Percentiles rank a stretch among this genome's conserved stretches.
phyloP scores from a whole-genome alignment of 106 monocot genomes.

The Xerophyta viscosa region DNA sequence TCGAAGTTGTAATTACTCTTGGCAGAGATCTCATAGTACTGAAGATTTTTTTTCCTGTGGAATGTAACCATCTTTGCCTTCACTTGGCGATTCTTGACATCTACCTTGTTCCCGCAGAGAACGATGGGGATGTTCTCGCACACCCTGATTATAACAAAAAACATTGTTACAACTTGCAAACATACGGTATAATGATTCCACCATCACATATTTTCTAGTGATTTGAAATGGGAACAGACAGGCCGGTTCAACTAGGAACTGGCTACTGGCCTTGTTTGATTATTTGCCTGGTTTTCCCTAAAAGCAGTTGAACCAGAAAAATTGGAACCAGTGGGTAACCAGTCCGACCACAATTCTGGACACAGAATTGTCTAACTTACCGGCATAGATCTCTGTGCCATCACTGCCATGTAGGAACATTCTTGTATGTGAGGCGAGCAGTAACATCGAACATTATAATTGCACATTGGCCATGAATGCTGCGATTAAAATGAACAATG shows the following conservation, averaged over 20 bases:
- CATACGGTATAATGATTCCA: too few relatives aligned
- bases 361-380: slow-evolving; percentile 15
- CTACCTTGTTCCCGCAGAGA: slow-evolving; percentile 86
- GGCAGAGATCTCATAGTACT: slow-evolving; percentile 93
- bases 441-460: slow-evolving; percentile 77
- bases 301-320: background rate
- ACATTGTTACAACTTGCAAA: too few relatives aligned
- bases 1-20: slow-evolving; percentile 96
- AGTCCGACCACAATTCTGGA: too few relatives aligned
- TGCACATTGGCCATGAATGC: slow-evolving; percentile 72
- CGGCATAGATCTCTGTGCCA: slow-evolving; percentile 85
- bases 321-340: too few relatives aligned
- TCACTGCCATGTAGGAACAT: slow-evolving; percentile 74
- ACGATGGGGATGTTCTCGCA: slow-evolving; percentile 87
- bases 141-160: slow-evolving; percentile 45
- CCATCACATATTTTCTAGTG: too few relatives aligned
- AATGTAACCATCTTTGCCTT: slow-evolving; percentile 84
- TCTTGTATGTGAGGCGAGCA: slow-evolving; percentile 66
- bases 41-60: slow-evolving; percentile 86
- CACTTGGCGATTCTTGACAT: slow-evolving; percentile 88
- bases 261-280: too few relatives aligned
- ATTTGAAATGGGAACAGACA: too few relatives aligned
- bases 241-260: too few relatives aligned
- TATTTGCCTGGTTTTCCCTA: too few relatives aligned
- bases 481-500: too few relatives aligned